Conservation (phyloP, 495 filamentous ascomycete species). For the Friedmanniomyces endolithicus region DNA sequence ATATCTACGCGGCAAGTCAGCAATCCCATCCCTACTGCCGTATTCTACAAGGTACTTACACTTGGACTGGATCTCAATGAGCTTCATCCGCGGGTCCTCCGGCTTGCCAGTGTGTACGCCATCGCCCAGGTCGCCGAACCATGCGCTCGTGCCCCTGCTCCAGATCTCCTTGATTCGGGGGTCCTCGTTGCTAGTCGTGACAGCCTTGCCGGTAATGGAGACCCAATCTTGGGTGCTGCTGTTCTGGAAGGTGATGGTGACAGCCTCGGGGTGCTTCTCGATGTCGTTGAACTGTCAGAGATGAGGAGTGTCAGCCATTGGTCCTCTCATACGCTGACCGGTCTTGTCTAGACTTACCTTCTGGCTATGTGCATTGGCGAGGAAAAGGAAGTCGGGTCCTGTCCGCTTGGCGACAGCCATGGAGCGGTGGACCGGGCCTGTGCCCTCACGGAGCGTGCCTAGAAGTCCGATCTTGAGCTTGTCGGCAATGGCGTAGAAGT, state of each 20-base stretch:
- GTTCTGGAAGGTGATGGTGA: conserved; percentile 34
- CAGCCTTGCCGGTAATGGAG: conserved; percentile 27
- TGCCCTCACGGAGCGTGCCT: conserved; percentile 23
- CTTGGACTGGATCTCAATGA: conserved; percentile 25
- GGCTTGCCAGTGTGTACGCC: conserved; percentile 31
- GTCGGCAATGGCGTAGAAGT: conserved; percentile 29
- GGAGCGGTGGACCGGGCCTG: conserved; percentile 24
- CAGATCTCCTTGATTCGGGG: conserved; percentile 35
- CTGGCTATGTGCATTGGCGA: conserved; percentile 31
- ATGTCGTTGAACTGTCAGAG: conserved; percentile 27
- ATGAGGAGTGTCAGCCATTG: too few relatives aligned
- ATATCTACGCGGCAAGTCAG: conserved; percentile 12
- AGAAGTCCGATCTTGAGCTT: conserved; percentile 27
- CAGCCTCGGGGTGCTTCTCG: conserved; percentile 19
- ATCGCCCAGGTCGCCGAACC: conserved; percentile 38
- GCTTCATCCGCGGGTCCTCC: conserved; percentile 33
- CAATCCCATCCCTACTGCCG: neutral
- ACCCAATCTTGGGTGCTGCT: conserved; percentile 32
- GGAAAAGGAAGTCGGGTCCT: conserved; percentile 36
- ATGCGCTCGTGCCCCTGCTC: conserved; percentile 24
- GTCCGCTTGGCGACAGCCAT: conserved; percentile 34
- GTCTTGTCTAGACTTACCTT: conserved; percentile 18
- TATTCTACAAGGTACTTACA: conserved; percentile 1
- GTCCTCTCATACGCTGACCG: too few relatives aligned
- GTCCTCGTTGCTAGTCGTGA: conserved; percentile 27